phyloP scores from a whole-genome alignment of 2,329 filamentous ascomycete species.

The Fusarium cicatricum region DNA sequence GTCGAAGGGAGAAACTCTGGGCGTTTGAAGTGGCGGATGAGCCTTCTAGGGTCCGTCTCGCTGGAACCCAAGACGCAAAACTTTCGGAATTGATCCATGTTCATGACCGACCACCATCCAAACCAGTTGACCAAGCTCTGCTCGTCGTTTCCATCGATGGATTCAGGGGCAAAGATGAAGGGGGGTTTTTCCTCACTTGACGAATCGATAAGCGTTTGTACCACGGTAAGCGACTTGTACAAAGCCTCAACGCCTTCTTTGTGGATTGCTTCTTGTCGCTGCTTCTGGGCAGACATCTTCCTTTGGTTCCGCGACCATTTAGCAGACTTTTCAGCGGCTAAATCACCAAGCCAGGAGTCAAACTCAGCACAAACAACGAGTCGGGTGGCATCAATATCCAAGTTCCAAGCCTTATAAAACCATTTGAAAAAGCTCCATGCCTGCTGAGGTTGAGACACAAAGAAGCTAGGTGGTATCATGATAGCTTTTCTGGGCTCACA shows the following conservation, averaged over 20 bases:
- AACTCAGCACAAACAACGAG: slow-evolving; percentile 45
- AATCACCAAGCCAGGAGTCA: slow-evolving; percentile 42
- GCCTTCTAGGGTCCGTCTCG: slow-evolving; percentile 22
- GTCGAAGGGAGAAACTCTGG: slow-evolving; percentile 48
- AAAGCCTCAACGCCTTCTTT: slow-evolving; percentile 28
- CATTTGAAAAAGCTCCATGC: slow-evolving; percentile 49
- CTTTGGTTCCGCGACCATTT: not conserved
- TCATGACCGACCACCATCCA: slow-evolving; percentile 62
- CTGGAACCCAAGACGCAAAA: slow-evolving; percentile 64
- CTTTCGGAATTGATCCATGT: slow-evolving; percentile 60
- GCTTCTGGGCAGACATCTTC: not conserved
- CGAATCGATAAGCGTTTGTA: slow-evolving; percentile 29
- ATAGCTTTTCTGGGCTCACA: slow-evolving; percentile 47
- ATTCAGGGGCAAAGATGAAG: slow-evolving; percentile 56
- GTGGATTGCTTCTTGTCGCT: not conserved
- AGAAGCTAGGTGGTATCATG: slow-evolving; percentile 54
- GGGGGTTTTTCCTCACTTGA: slow-evolving; percentile 31
- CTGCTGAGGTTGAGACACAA: slow-evolving; percentile 49
- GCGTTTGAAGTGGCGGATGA: slow-evolving; percentile 36
- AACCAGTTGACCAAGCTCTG: slow-evolving; percentile 71
- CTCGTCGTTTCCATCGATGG: slow-evolving; percentile 66
- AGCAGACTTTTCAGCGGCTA: slow-evolving; percentile 36
- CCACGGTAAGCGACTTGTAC: slow-evolving; percentile 34
- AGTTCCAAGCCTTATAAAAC: slow-evolving; percentile 41
- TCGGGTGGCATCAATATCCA: slow-evolving; percentile 23